Evolutionary conservation across 2,329 filamentous ascomycete species (phyloP).

Genomic region (Stromatinia cepivora): DNA sequence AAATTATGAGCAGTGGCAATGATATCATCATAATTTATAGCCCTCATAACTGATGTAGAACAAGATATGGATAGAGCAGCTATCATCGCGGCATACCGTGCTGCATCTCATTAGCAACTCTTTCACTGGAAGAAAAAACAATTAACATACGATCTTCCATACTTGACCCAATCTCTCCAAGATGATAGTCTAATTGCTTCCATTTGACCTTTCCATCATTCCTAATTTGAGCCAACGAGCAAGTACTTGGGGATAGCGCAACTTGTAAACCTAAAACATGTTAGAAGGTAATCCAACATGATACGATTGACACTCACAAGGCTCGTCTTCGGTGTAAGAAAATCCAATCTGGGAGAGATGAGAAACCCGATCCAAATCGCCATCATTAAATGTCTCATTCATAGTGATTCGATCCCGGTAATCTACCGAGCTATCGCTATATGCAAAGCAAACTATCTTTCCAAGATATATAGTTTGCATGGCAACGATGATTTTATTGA

Average conservation of each 20-base stretch:
- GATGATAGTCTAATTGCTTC: constrained; percentile 54
- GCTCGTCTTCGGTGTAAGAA: constrained; percentile 63
- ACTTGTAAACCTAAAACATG: constrained; percentile 53
- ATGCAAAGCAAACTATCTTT: constrained; percentile 69
- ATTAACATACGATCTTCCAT: constrained; percentile 51
- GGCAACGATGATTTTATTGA: constrained; percentile 70
- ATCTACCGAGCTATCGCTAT: constrained; percentile 78
- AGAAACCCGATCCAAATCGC: constrained; percentile 64
- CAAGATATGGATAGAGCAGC: constrained; percentile 59
- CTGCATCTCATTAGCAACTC: constrained; percentile 43
- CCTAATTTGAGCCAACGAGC: constrained; percentile 57
- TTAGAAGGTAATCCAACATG: constrained; percentile 3
- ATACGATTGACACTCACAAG: constrained; percentile 52
- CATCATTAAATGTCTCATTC: constrained; percentile 63
- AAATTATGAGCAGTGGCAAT: constrained; percentile 58
- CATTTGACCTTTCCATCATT: constrained; percentile 61
- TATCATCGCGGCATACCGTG: constrained; percentile 57
- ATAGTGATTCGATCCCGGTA: constrained; percentile 77
- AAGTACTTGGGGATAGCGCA: constrained; percentile 61
- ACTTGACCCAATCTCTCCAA: constrained; percentile 50
- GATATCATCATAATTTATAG: constrained; percentile 66
- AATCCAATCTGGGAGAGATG: constrained; percentile 79
- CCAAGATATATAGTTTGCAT: constrained; percentile 69
- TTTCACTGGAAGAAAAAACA: constrained; percentile 4
- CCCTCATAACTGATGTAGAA: constrained; percentile 49